Base-by-base conservation (phyloP, 2,329 filamentous ascomycete genomes). In the Diaporthe sp. region DNA sequence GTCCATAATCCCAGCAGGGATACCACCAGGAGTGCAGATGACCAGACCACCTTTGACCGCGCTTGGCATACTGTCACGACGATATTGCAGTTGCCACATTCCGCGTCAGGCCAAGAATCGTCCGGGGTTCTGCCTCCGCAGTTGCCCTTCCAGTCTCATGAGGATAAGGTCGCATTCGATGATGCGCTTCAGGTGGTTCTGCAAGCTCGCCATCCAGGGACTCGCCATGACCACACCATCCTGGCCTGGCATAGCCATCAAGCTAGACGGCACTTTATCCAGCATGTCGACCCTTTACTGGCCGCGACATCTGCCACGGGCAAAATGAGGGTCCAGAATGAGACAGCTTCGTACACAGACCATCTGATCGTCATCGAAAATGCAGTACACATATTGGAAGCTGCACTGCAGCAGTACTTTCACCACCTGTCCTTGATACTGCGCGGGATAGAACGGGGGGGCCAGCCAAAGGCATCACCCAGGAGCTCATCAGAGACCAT, bases 1-100 rank as follows among this genome's bases (percentile, higher is more conserved):
- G 57, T 34, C 46, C 65, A 46, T 68, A 71, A 60, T 44, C 75
- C 68, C 39, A 78, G 46, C 70, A 65, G 15, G 37, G 61, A 39
- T 44, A 42, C 39, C 31, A 37, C 34, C 19, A 31, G 25, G 60
- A 71, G 72, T 75, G 81, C 83, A 70, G 83, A 85, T 76, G 87
- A 91, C 78, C 91, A 92, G 82, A 85, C 87, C 72, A 86, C 86
- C 77, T 92, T 88, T 86, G 90, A 92, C 80, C 85, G 88, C 77
- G 90, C 91, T 75, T 93, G 92, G 92, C 89, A 91, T 80, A 83
- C 86, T 39, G 90, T 92, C 76, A 92, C 91, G 22, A 86, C 89
- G 42, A 85, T 85, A 46, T 89, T 93, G 61, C 86, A 87, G 62
- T 85, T 93, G 31, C 89, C 90, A 12, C 82, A 86, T n/a, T 89